phyloP scores from a whole-genome alignment of 768 basidiomycete species.

The Hericium coralloides region DNA sequence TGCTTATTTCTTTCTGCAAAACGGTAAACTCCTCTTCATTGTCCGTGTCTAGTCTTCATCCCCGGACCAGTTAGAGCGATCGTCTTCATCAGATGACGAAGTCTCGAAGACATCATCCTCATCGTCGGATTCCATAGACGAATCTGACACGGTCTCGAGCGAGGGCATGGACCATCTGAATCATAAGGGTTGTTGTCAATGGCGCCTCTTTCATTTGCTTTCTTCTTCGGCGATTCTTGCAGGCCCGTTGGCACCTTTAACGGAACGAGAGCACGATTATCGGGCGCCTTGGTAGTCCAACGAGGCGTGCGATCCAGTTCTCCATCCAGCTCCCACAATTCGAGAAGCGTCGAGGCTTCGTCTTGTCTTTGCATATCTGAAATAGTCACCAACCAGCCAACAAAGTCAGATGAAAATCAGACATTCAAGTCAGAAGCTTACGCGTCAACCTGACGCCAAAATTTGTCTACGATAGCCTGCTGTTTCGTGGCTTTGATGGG shows the following conservation, averaged over 20 bases:
- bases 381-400: not conserved
- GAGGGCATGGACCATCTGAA: constrained; percentile 53
- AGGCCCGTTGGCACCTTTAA: constrained; percentile 7
- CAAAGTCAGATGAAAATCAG: not conserved
- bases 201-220: constrained; percentile 35
- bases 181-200: constrained; percentile 38
- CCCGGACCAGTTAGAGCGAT: constrained; percentile 25
- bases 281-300: constrained; percentile 20
- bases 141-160: constrained; percentile 58
- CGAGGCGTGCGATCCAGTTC: constrained; percentile 7
- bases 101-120: constrained; percentile 20
- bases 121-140: constrained; percentile 34
- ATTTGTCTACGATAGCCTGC: constrained; percentile 38
- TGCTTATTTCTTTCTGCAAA: constrained; percentile 67
- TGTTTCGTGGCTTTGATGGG: constrained; percentile 52
- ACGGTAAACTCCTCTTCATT: constrained; percentile 56
- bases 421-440: constrained; percentile 22
- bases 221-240: constrained; percentile 2
- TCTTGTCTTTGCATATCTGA: not conserved
- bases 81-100: constrained; percentile 11
- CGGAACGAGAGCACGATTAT: constrained; percentile 5
- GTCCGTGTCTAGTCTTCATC: constrained; percentile 54
- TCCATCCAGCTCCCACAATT: constrained; percentile 8
- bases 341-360: not conserved
- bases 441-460: constrained; percentile 62